Evolutionary conservation across 192 early-diverging fungal genomes (phyloP), one percentile per base, ranked within the genome.

Genomic region (Podila horticola): DNA sequence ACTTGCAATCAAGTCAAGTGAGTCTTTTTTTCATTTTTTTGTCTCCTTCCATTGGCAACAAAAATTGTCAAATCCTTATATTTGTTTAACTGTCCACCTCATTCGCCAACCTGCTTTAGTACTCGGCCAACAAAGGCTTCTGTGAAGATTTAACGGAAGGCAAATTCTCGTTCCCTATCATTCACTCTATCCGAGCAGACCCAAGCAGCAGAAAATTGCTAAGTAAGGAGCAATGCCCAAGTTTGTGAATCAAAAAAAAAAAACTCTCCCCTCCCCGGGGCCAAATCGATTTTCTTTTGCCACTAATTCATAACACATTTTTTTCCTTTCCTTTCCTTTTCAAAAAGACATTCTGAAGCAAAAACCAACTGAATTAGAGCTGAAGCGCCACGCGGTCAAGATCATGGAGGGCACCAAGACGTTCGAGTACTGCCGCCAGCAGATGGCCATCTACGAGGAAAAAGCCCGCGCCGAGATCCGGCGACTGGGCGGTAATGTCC

Each of bases 71-170:
- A 41, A 9, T 41, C 0, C 38, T 41, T 0, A 41, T 11, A 10
- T 41, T 10, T 10, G 38, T 2, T 9, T 41, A 17, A 48, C 24
- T 41, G 41, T 41, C 12, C 13, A 12, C 15, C 55, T 55, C n/a
- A 58, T 24, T 63, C 49, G 30, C 22, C 8, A 41, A 41, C 9
- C 38, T 34, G 33, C n/a, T 9, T 20, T 74, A 95, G 89, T 99
- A 97, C 74, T 86, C 92, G 8, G 92, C 95, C 61, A 96, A 95
- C 82, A 99, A 99, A 83, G 98, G 98, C 29, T 99, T 94, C 79
- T 97, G 97, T 72, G 98, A 99, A 85, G 98, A 99, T 75, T 83
- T 99, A 55, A 97, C 96, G 0, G 98, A 99, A 86, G 98, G 98
- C 79, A 99, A 99, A 87, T 99, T 98, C 82, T 97, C 96, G 15